Conservation (phyloP, 2,329 filamentous ascomycete genomes). For the Septoria linicola region DNA sequence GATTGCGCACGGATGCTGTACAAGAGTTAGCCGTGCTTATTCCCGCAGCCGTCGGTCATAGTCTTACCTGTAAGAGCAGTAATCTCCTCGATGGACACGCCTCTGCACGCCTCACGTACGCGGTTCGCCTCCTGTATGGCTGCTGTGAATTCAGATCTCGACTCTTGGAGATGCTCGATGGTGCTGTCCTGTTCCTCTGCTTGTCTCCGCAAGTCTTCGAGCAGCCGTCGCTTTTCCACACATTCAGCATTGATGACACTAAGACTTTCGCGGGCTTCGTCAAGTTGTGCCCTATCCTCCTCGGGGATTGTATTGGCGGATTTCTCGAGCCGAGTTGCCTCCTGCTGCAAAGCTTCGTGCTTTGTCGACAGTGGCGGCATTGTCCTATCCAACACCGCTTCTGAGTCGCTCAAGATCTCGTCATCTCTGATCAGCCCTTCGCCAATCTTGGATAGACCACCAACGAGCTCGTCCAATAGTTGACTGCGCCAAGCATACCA, state of each 20-base stretch:
- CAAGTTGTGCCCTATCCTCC: slow-evolving; percentile 77
- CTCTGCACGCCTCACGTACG: slow-evolving; percentile 81
- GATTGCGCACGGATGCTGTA: slow-evolving; percentile 62
- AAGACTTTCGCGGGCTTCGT: slow-evolving; percentile 69
- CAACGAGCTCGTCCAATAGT: slow-evolving; percentile 75
- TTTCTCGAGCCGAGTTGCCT: slow-evolving; percentile 64
- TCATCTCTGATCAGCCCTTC: slow-evolving; percentile 77
- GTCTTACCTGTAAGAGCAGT: slow-evolving; percentile 68
- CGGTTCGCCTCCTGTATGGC: slow-evolving; percentile 82
- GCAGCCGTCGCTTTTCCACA: slow-evolving; percentile 64
- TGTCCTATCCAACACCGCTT: slow-evolving; percentile 64
- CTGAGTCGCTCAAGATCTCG: slow-evolving; percentile 63
- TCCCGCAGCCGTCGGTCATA: background rate
- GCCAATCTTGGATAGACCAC: slow-evolving; percentile 72
- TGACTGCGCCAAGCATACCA: slow-evolving; percentile 99
- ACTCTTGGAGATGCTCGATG: slow-evolving; percentile 62
- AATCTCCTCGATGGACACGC: slow-evolving; percentile 84
- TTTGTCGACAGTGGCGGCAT: slow-evolving; percentile 65
- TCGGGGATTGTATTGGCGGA: slow-evolving; percentile 73
- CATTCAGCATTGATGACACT: slow-evolving; percentile 65
- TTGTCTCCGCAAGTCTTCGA: slow-evolving; percentile 66
- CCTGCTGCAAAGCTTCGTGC: slow-evolving; percentile 60
- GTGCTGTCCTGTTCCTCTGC: slow-evolving; percentile 65
- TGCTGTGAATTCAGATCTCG: slow-evolving; percentile 67
- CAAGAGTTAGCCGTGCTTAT: background rate